Conservation (phyloP, 1,139 yeast genomes). For the Eremothecium coryli region DNA sequence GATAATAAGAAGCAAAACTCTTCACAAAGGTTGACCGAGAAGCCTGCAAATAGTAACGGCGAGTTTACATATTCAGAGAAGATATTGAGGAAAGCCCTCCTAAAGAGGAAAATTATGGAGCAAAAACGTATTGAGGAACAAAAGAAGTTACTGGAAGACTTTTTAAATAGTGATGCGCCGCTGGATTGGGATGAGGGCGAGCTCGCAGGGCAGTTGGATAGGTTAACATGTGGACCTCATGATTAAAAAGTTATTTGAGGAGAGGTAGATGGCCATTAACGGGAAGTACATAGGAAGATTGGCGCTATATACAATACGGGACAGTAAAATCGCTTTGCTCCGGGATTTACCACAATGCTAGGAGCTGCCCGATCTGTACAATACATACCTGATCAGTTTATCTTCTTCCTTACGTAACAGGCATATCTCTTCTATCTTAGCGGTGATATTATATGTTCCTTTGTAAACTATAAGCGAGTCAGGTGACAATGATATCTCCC, state of each 20-base stretch:
- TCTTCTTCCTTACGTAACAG: slow-evolving; percentile 23
- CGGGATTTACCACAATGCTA: too few relatives aligned
- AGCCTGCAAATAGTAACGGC: not conserved
- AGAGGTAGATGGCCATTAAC: too few relatives aligned
- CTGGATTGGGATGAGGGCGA: slow-evolving; percentile 26
- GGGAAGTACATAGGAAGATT: too few relatives aligned
- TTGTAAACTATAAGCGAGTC: slow-evolving; percentile 21
- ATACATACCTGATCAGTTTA: slow-evolving; percentile 22
- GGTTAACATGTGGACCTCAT: too few relatives aligned
- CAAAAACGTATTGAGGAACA: slow-evolving; percentile 25
- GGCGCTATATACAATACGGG: too few relatives aligned
- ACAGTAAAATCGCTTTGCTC: too few relatives aligned
- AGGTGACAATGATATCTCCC: slow-evolving; percentile 22
- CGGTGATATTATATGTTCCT: slow-evolving; percentile 28
- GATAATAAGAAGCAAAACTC: not conserved
- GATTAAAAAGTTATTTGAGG: too few relatives aligned
- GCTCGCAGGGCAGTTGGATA: slow-evolving; percentile 6
- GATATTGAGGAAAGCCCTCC: slow-evolving; percentile 8
- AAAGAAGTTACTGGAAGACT: slow-evolving; percentile 21
- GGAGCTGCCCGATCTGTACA: slow-evolving; percentile 15
- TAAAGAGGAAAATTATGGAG: slow-evolving; percentile 27
- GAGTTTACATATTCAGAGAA: too few relatives aligned
- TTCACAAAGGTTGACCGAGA: not conserved
- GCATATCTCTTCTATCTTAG: slow-evolving; percentile 23
- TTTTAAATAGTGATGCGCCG: slow-evolving; percentile 21